Conservation (phyloP, 495 filamentous ascomycete species). For the Annulohypoxylon moriforme region DNA sequence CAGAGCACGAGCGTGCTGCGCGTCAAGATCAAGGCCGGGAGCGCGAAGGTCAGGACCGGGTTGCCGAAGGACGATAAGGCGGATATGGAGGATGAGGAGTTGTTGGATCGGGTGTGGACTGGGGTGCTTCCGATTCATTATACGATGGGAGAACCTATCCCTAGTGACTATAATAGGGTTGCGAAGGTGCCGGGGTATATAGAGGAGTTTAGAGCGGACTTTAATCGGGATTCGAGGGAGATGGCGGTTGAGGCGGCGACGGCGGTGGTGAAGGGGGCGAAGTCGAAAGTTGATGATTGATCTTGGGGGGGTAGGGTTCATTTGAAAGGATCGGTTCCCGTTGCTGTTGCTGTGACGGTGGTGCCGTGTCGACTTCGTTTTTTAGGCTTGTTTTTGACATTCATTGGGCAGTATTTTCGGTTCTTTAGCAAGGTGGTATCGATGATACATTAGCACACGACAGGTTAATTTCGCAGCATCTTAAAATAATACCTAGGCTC, state of each 20-base stretch:
- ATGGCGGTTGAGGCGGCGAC: constrained; percentile 64
- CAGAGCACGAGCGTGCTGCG: constrained; percentile 78
- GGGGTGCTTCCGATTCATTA: constrained; percentile 84
- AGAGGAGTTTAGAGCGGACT: constrained; percentile 63
- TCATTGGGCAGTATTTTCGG: too few species aligned
- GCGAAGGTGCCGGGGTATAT: constrained; percentile 73
- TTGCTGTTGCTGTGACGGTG: background rate
- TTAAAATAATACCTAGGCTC: too few species aligned
- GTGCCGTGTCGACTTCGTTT: too few species aligned
- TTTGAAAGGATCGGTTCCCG: background rate
- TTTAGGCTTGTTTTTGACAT: too few species aligned
- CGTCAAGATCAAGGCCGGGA: constrained; percentile 75
- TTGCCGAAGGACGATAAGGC: constrained; percentile 75
- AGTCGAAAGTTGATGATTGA: constrained; percentile 42
- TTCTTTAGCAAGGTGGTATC: too few species aligned
- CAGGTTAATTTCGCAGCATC: too few species aligned
- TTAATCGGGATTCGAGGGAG: constrained; percentile 63
- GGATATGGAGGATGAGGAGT: constrained; percentile 71
- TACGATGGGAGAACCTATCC: constrained; percentile 74
- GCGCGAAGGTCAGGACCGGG: constrained; percentile 81
- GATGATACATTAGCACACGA: too few species aligned
- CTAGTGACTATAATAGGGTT: constrained; percentile 69
- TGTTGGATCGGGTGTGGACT: constrained; percentile 76
- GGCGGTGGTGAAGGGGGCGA: constrained; percentile 45
- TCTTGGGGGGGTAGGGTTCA: background rate